Conservation (phyloP, 2,329 filamentous ascomycete species). For the Microsporum audouinii region DNA sequence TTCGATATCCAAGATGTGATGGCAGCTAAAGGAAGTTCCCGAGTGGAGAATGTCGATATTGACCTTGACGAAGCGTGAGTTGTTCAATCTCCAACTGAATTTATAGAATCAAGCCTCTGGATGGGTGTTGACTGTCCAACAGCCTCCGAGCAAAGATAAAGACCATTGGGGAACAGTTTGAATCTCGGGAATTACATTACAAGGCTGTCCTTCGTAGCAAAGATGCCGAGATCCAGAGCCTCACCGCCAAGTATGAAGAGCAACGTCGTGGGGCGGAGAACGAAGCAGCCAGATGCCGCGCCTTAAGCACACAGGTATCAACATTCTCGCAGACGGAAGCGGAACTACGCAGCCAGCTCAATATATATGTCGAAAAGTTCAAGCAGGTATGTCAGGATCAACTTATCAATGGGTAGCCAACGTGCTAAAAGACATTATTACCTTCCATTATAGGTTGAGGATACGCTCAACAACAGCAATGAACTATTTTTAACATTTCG, state of each 20-base stretch:
- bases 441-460: slow-evolving; percentile 66
- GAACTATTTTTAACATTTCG: slow-evolving; percentile 93
- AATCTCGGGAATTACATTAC: slow-evolving; percentile 88
- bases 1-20: slow-evolving; percentile 81
- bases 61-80: slow-evolving; percentile 80
- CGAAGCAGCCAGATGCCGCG: slow-evolving; percentile 67
- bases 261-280: slow-evolving; percentile 79
- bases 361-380: slow-evolving; percentile 98
- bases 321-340: slow-evolving; percentile 94
- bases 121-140: slow-evolving; percentile 15
- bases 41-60: slow-evolving; percentile 69
- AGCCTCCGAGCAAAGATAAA: slow-evolving; percentile 64
- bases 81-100: not conserved
- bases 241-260: slow-evolving; percentile 76
- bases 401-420: not conserved
- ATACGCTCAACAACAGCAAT: slow-evolving; percentile 96
- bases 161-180: slow-evolving; percentile 92
- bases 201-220: slow-evolving; percentile 85
- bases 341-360: slow-evolving; percentile 85
- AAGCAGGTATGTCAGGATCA: slow-evolving; percentile 72
- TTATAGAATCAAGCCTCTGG: slow-evolving; percentile 6
- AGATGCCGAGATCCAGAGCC: slow-evolving; percentile 87
- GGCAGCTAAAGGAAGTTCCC: slow-evolving; percentile 71
- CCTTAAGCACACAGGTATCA: slow-evolving; percentile 81
- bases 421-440: not conserved